These are phyloP conservation scores for Coemansia sp. DNA, from an alignment of 192 early-diverging fungal species.

Conservation along the genomic window DNA sequence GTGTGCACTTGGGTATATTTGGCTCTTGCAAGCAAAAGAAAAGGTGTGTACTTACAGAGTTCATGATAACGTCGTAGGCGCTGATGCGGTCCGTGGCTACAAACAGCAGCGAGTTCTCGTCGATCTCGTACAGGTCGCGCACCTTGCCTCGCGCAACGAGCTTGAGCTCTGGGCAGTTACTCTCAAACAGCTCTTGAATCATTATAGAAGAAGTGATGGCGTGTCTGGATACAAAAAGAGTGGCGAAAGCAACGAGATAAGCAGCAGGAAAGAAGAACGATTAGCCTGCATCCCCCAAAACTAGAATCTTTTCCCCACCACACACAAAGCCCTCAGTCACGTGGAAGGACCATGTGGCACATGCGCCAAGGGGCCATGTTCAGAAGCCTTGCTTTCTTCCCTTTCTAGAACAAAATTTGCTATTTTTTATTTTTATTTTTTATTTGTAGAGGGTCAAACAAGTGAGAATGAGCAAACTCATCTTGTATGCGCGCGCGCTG, in stretches of 20 bases:
- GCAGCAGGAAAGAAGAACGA: background rate
- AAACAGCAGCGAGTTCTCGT: constrained; percentile 86
- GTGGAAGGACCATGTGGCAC: constrained; percentile 1
- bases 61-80: constrained; percentile 99
- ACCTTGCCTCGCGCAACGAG: constrained; percentile 95
- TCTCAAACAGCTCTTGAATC: constrained; percentile 63
- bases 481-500: constrained; percentile 29
- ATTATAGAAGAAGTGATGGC: constrained; percentile 13
- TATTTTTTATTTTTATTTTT: background rate
- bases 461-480: constrained; percentile 27
- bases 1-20: background rate
- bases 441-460: background rate
- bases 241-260: constrained; percentile 1
- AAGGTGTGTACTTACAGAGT: constrained; percentile 67
- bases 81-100: constrained; percentile 98
- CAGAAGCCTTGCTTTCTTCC: background rate
- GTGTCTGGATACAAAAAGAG: background rate
- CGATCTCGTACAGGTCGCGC: constrained; percentile 94
- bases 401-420: background rate
- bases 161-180: constrained; percentile 89
- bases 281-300: background rate
- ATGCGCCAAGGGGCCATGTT: background rate
- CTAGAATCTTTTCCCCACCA: background rate
- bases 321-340: background rate
- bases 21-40: background rate